Percentiles rank a stretch among this genome's conserved stretches.
These are phyloP conservation scores for Streptanthus diversifolius DNA, from an alignment of 345 rosid genomes.

Conservation along the genomic window DNA sequence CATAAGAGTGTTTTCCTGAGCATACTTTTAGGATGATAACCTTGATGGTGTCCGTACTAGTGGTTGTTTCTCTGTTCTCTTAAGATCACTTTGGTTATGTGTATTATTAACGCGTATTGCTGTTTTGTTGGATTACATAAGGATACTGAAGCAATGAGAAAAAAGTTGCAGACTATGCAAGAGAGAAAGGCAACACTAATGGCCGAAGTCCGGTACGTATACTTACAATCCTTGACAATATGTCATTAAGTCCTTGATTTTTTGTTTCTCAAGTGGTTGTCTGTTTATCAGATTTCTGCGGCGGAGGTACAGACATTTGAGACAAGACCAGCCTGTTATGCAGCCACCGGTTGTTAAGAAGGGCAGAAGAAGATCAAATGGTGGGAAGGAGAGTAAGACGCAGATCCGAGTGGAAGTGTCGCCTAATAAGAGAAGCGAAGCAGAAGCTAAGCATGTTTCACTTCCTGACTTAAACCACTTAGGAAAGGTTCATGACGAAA, in stretches of 20 bases:
- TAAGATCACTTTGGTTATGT: not conserved
- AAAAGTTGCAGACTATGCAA: conserved; percentile 47
- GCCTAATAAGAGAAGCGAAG: conserved; percentile 1
- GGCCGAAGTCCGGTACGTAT: conserved; percentile 70
- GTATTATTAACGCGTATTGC: not conserved
- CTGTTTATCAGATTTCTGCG: conserved; percentile 54
- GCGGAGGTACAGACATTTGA: conserved; percentile 52
- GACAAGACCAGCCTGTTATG: conserved; percentile 35
- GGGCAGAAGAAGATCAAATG: conserved; percentile 27
- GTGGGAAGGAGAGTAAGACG: conserved; percentile 6
- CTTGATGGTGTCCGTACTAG: not conserved
- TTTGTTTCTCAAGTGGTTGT: not conserved
- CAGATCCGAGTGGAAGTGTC: conserved; percentile 13
- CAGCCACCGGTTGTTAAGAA: conserved; percentile 2
- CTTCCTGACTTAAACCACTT: conserved; percentile 46
- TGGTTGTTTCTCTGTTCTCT: not conserved
- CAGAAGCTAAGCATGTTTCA: conserved; percentile 32
- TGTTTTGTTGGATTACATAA: conserved; percentile 21
- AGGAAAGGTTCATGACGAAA: conserved; percentile 36
- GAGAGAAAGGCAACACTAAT: conserved; percentile 49
- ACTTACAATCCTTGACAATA: not conserved
- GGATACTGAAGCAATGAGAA: conserved; percentile 58
- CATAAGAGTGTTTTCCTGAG: not conserved
- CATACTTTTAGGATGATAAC: not conserved
- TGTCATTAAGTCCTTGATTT: not conserved